Evolutionary conservation across 2,329 filamentous ascomycete species (phyloP).

Genomic region (Setomelanomma holmii): DNA sequence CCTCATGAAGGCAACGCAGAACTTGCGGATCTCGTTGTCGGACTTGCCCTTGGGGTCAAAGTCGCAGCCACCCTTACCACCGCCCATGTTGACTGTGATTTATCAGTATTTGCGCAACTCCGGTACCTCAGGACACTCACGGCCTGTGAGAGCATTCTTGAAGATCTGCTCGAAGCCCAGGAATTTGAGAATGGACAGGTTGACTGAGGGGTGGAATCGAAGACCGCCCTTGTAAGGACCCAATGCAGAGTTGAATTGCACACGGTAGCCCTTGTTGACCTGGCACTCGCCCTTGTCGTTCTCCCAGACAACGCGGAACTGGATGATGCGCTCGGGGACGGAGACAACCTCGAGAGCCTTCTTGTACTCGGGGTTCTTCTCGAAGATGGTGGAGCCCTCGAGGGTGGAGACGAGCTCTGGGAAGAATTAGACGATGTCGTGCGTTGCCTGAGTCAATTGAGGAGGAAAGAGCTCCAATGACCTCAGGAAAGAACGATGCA

Average conservation of each 20-base stretch:
- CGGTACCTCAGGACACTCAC: constrained; percentile 59
- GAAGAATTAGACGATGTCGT: constrained; percentile 14
- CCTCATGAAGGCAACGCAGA: constrained; percentile 96
- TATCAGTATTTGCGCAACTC: constrained; percentile 11
- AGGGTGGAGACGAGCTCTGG: constrained; percentile 92
- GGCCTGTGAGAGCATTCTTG: constrained; percentile 97
- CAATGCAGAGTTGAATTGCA: constrained; percentile 98
- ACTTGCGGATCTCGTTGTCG: constrained; percentile 95
- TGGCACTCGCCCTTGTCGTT: constrained; percentile 88
- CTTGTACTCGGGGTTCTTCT: constrained; percentile 93
- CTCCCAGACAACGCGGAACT: constrained; percentile 98
- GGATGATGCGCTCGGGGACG: constrained; percentile 92
- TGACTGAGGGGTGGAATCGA: constrained; percentile 90
- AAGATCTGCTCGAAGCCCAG: constrained; percentile 99
- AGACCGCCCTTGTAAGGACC: constrained; percentile 98
- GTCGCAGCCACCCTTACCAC: constrained; percentile 96
- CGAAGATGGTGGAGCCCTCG: constrained; percentile 90
- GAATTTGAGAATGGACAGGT: constrained; percentile 84
- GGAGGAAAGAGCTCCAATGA: background rate
- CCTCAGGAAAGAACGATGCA: constrained; percentile 1
- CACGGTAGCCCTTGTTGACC: constrained; percentile 93
- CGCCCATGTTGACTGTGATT: constrained; percentile 83
- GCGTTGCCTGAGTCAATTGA: background rate
- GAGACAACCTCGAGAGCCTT: constrained; percentile 87
- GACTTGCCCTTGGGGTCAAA: constrained; percentile 99